Evolutionary conservation across 2,329 filamentous ascomycete genomes (phyloP), one percentile per base, ranked within the genome.

Genomic region (Tolypocladium nubicola): DNA sequence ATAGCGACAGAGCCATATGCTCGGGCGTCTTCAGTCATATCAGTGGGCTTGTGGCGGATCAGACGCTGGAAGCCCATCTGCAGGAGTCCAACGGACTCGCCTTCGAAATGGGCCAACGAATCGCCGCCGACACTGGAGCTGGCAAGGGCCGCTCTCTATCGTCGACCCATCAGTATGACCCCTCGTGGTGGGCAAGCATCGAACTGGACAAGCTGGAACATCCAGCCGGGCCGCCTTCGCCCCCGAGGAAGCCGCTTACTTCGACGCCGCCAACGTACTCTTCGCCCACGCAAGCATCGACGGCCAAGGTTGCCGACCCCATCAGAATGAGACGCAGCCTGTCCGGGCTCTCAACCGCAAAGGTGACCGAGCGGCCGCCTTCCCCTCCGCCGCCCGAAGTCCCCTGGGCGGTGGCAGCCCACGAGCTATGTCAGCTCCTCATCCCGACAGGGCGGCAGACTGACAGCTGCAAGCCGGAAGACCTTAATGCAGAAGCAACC

Each of bases 1-100:
- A 99, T 68, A 97, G 92, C 68, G 90, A 99, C 71, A 84, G 92
- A 58, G 94, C 94, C 10, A 75, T 99, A 53, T 87, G 83, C 55
- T 96, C 90, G 39, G 94, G 94, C 50, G 86, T 97, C 3, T 75
- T 97, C 58, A 96, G 92, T 69, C 94, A 99, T 71, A 70, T 99
- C 21, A 90, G 89, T 63, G 94, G 93, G 7, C 79, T 99, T 43
- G 85, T 84, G 45, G 83, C 84, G 45, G 76, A 76, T 26, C 81
- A 78, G 43, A 70, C 69, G 33, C 73, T 67, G 57, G 73, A 74
- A 55, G 56, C 61, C 56, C 26, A 63, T 61, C 59, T 68, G 30
- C 11, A 35, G 62, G 60, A 64, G 40, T 45, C 61, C 53, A 74
- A 70, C 56, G 79, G 82, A 0, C 72, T 86, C 14, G 80, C 76